These are phyloP conservation scores for Penicillium diatomitis DNA, from an alignment of 495 filamentous ascomycete genomes.

Conservation along the genomic window DNA sequence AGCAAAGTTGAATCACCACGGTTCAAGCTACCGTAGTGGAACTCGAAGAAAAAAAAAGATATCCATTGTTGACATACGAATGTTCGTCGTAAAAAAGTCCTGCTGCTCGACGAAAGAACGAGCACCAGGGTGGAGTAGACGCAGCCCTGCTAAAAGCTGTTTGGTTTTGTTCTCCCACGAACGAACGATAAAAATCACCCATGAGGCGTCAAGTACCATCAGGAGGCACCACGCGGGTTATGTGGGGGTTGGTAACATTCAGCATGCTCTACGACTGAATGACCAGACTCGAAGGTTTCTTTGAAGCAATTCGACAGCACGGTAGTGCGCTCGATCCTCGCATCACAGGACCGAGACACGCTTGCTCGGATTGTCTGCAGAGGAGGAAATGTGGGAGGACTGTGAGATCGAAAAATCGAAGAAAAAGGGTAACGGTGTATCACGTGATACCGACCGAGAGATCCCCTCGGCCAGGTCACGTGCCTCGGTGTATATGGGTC, in stretches of 20 bases:
- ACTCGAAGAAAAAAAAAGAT: too few relatives aligned
- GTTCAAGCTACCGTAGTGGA: not conserved
- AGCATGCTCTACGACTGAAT: not conserved
- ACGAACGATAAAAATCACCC: conserved; percentile 41
- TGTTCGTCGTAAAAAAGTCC: conserved; percentile 48
- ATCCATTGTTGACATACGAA: conserved; percentile 4
- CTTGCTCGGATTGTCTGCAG: not conserved
- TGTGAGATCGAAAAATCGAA: conserved; percentile 1
- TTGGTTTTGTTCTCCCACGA: conserved; percentile 47
- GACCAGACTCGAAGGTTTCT: not conserved
- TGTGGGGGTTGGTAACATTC: conserved; percentile 23
- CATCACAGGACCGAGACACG: conserved; percentile 8
- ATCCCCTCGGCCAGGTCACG: not conserved
- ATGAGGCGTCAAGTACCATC: conserved; percentile 32
- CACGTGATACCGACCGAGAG: conserved; percentile 20
- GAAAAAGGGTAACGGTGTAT: not conserved
- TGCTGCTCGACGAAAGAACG: conserved; percentile 30
- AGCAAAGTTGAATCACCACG: too few relatives aligned
- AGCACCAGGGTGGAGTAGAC: conserved; percentile 49
- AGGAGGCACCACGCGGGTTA: conserved; percentile 35
- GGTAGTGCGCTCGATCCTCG: conserved; percentile 1
- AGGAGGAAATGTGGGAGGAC: not conserved
- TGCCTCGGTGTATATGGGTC: conserved; percentile 8
- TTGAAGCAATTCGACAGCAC: not conserved
- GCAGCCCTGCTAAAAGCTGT: conserved; percentile 48